Conservation (phyloP, 2,329 filamentous ascomycete genomes). For the Westerdykella ornata region DNA sequence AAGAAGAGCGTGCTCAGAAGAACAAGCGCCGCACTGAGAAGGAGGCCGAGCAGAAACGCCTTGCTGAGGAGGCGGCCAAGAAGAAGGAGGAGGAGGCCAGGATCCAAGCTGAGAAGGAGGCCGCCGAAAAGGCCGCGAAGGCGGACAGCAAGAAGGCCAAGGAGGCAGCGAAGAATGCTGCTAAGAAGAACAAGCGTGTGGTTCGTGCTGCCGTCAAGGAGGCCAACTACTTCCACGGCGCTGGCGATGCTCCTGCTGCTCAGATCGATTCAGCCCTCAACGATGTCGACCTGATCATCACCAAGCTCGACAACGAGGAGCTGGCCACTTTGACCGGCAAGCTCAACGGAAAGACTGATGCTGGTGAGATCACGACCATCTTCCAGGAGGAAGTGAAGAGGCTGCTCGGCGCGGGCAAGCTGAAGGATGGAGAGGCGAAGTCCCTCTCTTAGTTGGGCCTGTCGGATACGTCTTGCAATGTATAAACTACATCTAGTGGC, state of each 20-base stretch:
- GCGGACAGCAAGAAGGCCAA: conserved; percentile 91
- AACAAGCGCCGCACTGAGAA: conserved; percentile 89
- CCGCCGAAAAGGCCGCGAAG: conserved; percentile 74
- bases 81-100: conserved; percentile 79
- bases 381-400: conserved; percentile 73
- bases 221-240: conserved; percentile 82
- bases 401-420: conserved; percentile 73
- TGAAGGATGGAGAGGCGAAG: conserved; percentile 79
- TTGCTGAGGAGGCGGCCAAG: conserved; percentile 74
- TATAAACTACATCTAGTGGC: too few species aligned
- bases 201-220: conserved; percentile 93
- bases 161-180: conserved; percentile 95
- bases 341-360: conserved; percentile 70
- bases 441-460: conserved; percentile 37
- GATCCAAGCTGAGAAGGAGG: conserved; percentile 76
- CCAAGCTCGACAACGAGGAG: conserved; percentile 86
- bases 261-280: conserved; percentile 76
- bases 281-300: conserved; percentile 80
- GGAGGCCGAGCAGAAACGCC: conserved; percentile 84
- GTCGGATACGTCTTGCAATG: too few species aligned
- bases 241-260: conserved; percentile 61
- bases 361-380: conserved; percentile 75
- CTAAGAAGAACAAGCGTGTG: conserved; percentile 99
- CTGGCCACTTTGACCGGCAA: conserved; percentile 75
- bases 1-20: conserved; percentile 86